Conservation (phyloP, 164 flowering plant genomes). For the Aristolochia contorta region DNA sequence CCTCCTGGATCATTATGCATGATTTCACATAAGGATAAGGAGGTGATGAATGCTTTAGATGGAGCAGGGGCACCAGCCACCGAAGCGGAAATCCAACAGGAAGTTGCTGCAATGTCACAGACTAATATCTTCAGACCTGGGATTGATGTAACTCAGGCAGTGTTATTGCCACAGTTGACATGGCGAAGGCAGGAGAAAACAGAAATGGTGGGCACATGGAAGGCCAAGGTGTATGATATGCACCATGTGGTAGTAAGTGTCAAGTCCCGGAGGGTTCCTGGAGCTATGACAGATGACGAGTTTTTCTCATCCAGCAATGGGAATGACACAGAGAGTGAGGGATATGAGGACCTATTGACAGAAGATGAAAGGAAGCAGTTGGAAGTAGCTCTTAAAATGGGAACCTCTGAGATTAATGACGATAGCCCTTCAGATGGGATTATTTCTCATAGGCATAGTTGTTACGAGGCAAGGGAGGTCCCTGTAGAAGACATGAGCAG, state of each 20-base stretch:
- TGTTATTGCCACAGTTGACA: slow-evolving; percentile 67
- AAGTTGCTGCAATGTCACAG: slow-evolving; percentile 81
- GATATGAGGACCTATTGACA: slow-evolving; percentile 48
- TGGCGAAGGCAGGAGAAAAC: slow-evolving; percentile 85
- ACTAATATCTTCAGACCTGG: slow-evolving; percentile 89
- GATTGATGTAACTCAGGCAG: slow-evolving; percentile 85
- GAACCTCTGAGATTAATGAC: slow-evolving; percentile 36
- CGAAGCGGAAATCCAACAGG: slow-evolving; percentile 66
- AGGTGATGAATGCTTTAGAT: slow-evolving; percentile 82
- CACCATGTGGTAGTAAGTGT: slow-evolving; percentile 83
- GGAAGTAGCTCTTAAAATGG: slow-evolving; percentile 74
- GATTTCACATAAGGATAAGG: slow-evolving; percentile 75
- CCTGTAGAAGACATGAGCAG: slow-evolving; percentile 45
- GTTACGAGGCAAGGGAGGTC: slow-evolving; percentile 52
- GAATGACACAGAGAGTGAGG: slow-evolving; percentile 61
- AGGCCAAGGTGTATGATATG: slow-evolving; percentile 84
- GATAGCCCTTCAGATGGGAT: slow-evolving; percentile 29
- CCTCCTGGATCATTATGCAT: slow-evolving; percentile 68
- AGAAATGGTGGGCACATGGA: slow-evolving; percentile 76
- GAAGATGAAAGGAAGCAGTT: slow-evolving; percentile 83
- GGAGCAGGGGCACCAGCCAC: slow-evolving; percentile 70
- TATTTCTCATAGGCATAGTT: slow-evolving; percentile 64
- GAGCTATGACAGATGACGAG: slow-evolving; percentile 81
- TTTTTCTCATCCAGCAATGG: slow-evolving; percentile 50
- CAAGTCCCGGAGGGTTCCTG: slow-evolving; percentile 81